Evolutionary conservation across 83 land plant species (phyloP).

Genomic region (Picea abies): DNA sequence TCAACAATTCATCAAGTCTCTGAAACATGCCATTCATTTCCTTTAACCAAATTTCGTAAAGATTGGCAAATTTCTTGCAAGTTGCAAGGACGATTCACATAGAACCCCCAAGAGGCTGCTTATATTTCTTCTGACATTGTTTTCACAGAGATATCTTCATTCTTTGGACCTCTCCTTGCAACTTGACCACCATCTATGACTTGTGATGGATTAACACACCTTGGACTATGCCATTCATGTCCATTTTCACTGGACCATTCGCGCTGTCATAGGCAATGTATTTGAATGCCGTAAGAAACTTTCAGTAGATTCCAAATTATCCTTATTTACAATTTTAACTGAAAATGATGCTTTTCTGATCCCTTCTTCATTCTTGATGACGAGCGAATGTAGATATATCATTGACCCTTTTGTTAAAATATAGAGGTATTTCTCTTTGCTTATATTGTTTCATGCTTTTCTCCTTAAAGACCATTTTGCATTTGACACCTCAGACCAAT

Average conservation of each 20-base stretch:
- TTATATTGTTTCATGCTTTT: too few species aligned
- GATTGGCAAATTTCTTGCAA: slow-evolving; percentile 45
- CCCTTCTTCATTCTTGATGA: slow-evolving; percentile 30
- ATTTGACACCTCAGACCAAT: too few species aligned
- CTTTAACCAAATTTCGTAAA: slow-evolving; percentile 52
- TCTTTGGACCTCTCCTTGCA: slow-evolving; percentile 12
- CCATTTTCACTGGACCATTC: neutral
- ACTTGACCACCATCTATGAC: slow-evolving; percentile 14
- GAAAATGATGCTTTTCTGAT: slow-evolving; percentile 29
- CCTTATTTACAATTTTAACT: slow-evolving; percentile 18
- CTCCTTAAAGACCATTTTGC: too few species aligned
- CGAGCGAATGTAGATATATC: too few species aligned
- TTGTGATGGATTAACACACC: slow-evolving; percentile 1
- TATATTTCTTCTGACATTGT: slow-evolving; percentile 65
- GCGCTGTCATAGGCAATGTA: neutral
- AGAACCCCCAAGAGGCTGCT: slow-evolving; percentile 69
- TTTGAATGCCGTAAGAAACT: neutral
- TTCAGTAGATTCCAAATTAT: neutral
- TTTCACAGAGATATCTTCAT: slow-evolving; percentile 13
- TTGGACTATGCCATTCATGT: neutral
- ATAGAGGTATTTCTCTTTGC: too few species aligned
- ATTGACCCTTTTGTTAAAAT: too few species aligned
- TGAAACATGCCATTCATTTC: too few species aligned
- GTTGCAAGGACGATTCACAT: slow-evolving; percentile 65
- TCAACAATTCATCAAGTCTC: too few species aligned